A percentile compares a stretch with the other conserved stretches of the same genome.
Conservation (phyloP, 2,329 filamentous ascomycete species). For the Clonostachys sp. region DNA sequence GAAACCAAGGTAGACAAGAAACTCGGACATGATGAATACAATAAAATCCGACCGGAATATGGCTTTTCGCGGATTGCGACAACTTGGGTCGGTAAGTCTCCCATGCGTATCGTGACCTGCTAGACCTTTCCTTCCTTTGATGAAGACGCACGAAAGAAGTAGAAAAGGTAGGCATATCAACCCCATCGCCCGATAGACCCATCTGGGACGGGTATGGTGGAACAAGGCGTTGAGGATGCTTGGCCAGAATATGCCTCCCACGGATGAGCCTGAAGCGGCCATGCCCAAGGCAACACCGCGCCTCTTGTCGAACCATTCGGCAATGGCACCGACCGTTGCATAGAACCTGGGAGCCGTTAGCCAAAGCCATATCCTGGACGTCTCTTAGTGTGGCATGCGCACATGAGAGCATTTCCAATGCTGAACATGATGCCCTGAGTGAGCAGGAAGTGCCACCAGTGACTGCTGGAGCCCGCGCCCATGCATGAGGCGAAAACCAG, state of each 20-base stretch:
- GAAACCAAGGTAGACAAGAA: constrained; percentile 19
- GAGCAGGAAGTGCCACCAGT: neutral
- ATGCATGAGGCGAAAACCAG: constrained; percentile 30
- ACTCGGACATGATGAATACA: constrained; percentile 9
- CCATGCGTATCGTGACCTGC: neutral
- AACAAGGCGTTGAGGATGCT: constrained; percentile 13
- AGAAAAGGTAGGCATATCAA: constrained; percentile 16
- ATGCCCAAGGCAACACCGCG: constrained; percentile 21
- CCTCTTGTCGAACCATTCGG: constrained; percentile 21
- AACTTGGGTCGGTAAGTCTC: too few relatives aligned
- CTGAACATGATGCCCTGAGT: constrained; percentile 34
- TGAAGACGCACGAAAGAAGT: constrained; percentile 14
- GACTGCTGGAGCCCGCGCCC: constrained; percentile 15
- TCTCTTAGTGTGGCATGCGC: constrained; percentile 2
- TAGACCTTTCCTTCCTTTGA: constrained; percentile 15
- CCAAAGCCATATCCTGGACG: neutral
- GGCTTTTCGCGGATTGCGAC: neutral
- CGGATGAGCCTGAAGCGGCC: constrained; percentile 19
- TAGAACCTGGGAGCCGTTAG: neutral
- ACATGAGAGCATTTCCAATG: constrained; percentile 29
- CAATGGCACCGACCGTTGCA: constrained; percentile 10
- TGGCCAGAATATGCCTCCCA: constrained; percentile 23
- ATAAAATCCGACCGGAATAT: constrained; percentile 10
- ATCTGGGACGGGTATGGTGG: neutral
- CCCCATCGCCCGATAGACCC: constrained; percentile 11